Conservation (phyloP, 2,329 filamentous ascomycete genomes). For the Colletotrichum gloeosporioides region DNA sequence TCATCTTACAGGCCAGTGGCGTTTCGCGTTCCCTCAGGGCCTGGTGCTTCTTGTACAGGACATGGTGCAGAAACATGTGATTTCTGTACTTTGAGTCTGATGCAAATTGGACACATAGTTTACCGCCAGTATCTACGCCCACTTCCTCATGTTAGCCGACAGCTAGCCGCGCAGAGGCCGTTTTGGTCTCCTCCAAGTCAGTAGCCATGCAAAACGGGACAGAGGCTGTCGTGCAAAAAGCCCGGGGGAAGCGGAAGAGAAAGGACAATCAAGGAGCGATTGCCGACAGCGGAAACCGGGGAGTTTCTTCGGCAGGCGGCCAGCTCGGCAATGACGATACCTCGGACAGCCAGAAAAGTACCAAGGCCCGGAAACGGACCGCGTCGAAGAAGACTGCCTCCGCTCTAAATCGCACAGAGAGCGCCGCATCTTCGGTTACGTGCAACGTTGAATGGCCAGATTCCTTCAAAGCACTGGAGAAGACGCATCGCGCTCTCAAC, state of each 20-base stretch:
- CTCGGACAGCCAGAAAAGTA: background rate
- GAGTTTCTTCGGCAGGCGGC: background rate
- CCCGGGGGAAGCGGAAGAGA: conserved; percentile 13
- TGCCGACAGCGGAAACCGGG: background rate
- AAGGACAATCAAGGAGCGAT: background rate
- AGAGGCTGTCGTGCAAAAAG: background rate
- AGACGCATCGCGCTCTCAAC: conserved; percentile 85
- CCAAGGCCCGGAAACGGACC: background rate
- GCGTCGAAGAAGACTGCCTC: conserved; percentile 21
- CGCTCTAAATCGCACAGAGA: conserved; percentile 10
- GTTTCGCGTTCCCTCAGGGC: background rate
- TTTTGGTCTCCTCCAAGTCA: background rate
- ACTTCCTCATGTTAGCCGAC: background rate
- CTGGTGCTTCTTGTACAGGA: background rate
- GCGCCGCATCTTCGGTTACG: conserved; percentile 23
- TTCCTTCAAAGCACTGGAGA: conserved; percentile 73
- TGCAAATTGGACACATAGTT: background rate
- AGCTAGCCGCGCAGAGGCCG: background rate
- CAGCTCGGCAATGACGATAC: background rate
- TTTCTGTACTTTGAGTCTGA: background rate
- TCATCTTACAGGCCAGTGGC: background rate
- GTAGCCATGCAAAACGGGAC: background rate
- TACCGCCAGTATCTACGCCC: too few relatives aligned
- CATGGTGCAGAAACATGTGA: background rate
- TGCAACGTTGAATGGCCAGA: conserved; percentile 71